Conservation (phyloP, 116 monocot species). For the Papilionanthe hybrid region DNA sequence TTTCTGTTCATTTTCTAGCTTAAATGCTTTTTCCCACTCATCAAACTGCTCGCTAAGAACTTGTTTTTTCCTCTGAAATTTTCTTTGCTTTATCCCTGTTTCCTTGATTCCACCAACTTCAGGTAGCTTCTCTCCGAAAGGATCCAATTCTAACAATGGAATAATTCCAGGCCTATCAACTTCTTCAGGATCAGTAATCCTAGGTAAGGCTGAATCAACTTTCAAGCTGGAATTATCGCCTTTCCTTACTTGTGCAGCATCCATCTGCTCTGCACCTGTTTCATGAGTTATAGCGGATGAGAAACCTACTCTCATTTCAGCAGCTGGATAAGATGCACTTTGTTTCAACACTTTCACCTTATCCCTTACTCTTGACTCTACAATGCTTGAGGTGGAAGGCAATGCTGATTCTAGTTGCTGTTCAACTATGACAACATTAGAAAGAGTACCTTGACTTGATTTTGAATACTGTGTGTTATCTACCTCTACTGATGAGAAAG, state of each 20-base stretch:
- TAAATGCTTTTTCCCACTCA: slow-evolving; percentile 86
- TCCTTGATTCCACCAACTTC: slow-evolving; percentile 34
- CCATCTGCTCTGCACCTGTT: not conserved
- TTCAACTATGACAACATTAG: slow-evolving; percentile 11
- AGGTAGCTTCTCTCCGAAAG: slow-evolving; percentile 10
- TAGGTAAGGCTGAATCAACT: slow-evolving; percentile 15
- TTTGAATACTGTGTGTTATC: not conserved
- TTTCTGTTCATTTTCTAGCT: slow-evolving; percentile 54
- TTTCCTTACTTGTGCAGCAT: slow-evolving; percentile 11
- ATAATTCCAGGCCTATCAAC: slow-evolving; percentile 8
- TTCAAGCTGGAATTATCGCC: slow-evolving; percentile 14
- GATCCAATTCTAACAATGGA: slow-evolving; percentile 15
- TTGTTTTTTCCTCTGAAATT: slow-evolving; percentile 69
- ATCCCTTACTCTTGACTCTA: slow-evolving; percentile 11
- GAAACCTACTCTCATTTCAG: slow-evolving; percentile 7
- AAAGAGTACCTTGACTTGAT: slow-evolving; percentile 11
- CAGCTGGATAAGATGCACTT: slow-evolving; percentile 6
- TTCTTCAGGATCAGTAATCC: slow-evolving; percentile 16
- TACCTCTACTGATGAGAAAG: slow-evolving; percentile 7
- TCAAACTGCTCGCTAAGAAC: slow-evolving; percentile 59
- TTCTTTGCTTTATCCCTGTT: slow-evolving; percentile 51
- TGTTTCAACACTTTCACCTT: slow-evolving; percentile 6
- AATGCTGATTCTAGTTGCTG: slow-evolving; percentile 7
- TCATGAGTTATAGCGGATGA: not conserved
- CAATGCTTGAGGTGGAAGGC: slow-evolving; percentile 7